Evolutionary conservation across 2,329 filamentous ascomycete species (phyloP).

Genomic region (Paraphaeosphaeria minitans): DNA sequence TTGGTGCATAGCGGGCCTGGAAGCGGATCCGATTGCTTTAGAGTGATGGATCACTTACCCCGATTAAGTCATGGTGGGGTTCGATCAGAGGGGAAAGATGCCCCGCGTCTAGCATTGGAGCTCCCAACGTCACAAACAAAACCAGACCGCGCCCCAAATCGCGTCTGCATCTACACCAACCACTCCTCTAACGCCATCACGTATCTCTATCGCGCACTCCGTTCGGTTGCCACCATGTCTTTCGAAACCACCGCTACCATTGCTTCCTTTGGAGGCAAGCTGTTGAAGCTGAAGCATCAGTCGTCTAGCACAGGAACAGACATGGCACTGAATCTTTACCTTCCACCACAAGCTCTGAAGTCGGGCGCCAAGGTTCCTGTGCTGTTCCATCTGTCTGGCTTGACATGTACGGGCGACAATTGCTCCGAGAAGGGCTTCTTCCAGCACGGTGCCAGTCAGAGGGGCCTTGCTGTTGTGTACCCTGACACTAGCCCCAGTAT

Average conservation of each 20-base stretch:
- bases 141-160: constrained; percentile 16
- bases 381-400: constrained; percentile 88
- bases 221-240: constrained; percentile 54
- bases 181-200: constrained; percentile 17
- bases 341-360: constrained; percentile 73
- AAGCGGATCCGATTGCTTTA: constrained; percentile 37
- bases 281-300: constrained; percentile 90
- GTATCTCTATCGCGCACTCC: constrained; percentile 21
- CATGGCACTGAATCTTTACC: constrained; percentile 92
- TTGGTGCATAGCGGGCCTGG: constrained; percentile 26
- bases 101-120: constrained; percentile 36
- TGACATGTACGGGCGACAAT: constrained; percentile 92
- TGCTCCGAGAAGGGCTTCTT: constrained; percentile 84
- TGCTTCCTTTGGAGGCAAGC: constrained; percentile 88
- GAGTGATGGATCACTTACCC: constrained; percentile 30
- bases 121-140: constrained; percentile 37
- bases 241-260: constrained; percentile 91
- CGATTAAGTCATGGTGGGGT: constrained; percentile 37
- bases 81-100: constrained; percentile 31
- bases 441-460: constrained; percentile 77
- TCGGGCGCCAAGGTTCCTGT: constrained; percentile 71
- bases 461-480: constrained; percentile 89
- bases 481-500: constrained; percentile 91
- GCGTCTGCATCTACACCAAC: constrained; percentile 4
- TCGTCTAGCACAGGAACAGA: constrained; percentile 79